Conservation (phyloP, 352 stramenopile genomes). For the Bremia lactucae region DNA sequence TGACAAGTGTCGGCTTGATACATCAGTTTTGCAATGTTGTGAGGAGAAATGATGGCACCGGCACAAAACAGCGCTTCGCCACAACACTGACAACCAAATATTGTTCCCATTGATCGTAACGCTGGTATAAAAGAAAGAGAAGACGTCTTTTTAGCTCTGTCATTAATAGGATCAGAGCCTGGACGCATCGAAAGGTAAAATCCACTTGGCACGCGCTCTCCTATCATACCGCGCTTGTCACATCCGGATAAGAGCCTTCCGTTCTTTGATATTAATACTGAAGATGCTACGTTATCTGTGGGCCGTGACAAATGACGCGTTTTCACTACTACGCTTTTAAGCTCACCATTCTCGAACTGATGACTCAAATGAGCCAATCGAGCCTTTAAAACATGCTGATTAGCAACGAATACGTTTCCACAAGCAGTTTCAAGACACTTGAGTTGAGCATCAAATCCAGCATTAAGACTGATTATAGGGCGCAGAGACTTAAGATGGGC, state of each 20-base stretch:
- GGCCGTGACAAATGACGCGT: constrained; percentile 28
- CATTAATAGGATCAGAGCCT: constrained; percentile 4
- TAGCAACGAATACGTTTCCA: constrained; percentile 61
- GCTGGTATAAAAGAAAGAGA: constrained; percentile 47
- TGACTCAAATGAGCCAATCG: constrained; percentile 28
- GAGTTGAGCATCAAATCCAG: constrained; percentile 80
- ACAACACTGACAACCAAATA: constrained; percentile 54
- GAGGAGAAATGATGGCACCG: constrained; percentile 39
- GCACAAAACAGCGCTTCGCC: constrained; percentile 52
- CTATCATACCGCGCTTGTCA: constrained; percentile 53
- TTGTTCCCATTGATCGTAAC: constrained; percentile 56
- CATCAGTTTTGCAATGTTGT: constrained; percentile 7
- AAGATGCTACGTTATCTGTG: constrained; percentile 2
- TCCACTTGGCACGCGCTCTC: constrained; percentile 36
- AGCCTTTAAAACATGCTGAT: constrained; percentile 59
- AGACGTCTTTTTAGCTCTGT: neutral
- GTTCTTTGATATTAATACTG: constrained; percentile 17
- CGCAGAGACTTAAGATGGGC: constrained; percentile 43
- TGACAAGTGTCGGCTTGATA: neutral
- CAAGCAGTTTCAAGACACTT: constrained; percentile 53
- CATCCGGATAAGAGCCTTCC: constrained; percentile 21
- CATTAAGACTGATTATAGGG: constrained; percentile 64
- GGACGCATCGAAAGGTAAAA: constrained; percentile 39
- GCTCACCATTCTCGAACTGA: constrained; percentile 23
- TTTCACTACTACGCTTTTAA: constrained; percentile 18